Evolutionary conservation across 148 eudicot genomes (phyloP), one percentile per base, ranked within the genome.

Genomic region (Suaeda aralocaspica): DNA sequence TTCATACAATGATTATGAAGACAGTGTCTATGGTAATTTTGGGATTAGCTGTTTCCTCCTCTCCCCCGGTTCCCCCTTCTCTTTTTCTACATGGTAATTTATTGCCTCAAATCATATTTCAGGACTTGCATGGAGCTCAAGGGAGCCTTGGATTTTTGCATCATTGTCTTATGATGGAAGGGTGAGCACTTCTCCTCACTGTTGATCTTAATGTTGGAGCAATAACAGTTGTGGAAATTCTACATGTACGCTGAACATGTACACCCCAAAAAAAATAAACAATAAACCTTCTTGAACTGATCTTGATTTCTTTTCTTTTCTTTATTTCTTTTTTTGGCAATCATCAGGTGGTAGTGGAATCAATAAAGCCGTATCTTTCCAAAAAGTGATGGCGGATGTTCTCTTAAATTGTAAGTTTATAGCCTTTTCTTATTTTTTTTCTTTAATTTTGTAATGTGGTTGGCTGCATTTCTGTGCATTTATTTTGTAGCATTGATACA

Each of bases 111-210:
- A 30, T 72, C 51, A 58, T 64, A 60, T 74, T 70, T 68, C 83
- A 91, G 96, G 96, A 53, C 86, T 94, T 74, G 84, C 99, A 76
- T 94, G 99, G 99, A 95, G 99, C 74, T 87, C 84, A 60, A 81
- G 97, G 33, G 97, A 95, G 72, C 97, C 99, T 69, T 87, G 90
- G 89, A 79, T 89, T 72, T 95, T 95, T 64, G 99, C 97, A 36
- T 95, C 99, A 61, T 70, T 95, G 75, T 95, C 99, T 36, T 91
- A 95, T 75, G 97, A 95, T 84, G 97, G 97, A 69, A 91, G 97
- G 89, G 99, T 95, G 84, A 89, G 89, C 63, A 64, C 69, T 36
- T 36, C 51, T 63, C 58, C 64, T 60, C 13, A 30, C 48, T 12
- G 26, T n/a, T n/a, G n/a, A n/a, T n/a, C n/a, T n/a, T n/a, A n/a